phyloP scores from a whole-genome alignment of 2,329 filamentous ascomycete species.

The Chalara sp. region DNA sequence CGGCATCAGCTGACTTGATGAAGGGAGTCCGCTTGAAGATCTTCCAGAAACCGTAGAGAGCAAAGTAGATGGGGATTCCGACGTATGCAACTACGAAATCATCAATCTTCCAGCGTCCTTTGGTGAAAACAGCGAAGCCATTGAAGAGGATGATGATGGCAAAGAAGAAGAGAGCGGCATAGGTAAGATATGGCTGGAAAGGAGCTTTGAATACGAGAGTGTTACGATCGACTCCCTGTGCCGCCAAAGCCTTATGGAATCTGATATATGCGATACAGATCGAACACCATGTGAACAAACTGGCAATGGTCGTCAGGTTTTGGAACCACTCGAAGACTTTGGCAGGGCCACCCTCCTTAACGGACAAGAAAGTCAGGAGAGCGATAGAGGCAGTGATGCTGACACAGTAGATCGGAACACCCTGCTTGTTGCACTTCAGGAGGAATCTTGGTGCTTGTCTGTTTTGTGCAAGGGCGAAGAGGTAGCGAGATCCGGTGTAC shows the following conservation, averaged over 20 bases:
- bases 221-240: constrained; percentile 61
- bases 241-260: constrained; percentile 62
- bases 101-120: constrained; percentile 59
- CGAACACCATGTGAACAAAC: constrained; percentile 66
- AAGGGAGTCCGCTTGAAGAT: constrained; percentile 53
- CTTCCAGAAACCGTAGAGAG: constrained; percentile 68
- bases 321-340: constrained; percentile 36
- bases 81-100: constrained; percentile 70
- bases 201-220: constrained; percentile 63
- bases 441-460: constrained; percentile 58
- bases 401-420: constrained; percentile 69
- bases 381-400: constrained; percentile 58
- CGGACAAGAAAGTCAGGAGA: constrained; percentile 65
- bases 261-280: constrained; percentile 66
- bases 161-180: constrained; percentile 53
- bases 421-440: constrained; percentile 51
- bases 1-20: constrained; percentile 31
- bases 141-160: constrained; percentile 68
- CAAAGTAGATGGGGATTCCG: constrained; percentile 65
- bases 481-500: constrained; percentile 23
- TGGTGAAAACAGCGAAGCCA: constrained; percentile 71
- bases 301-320: constrained; percentile 62
- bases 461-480: constrained; percentile 47
- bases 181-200: constrained; percentile 67
- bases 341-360: constrained; percentile 44